Evolutionary conservation across 2,329 filamentous ascomycete species (phyloP).

Genomic region (Plectosphaerella plurivora): DNA sequence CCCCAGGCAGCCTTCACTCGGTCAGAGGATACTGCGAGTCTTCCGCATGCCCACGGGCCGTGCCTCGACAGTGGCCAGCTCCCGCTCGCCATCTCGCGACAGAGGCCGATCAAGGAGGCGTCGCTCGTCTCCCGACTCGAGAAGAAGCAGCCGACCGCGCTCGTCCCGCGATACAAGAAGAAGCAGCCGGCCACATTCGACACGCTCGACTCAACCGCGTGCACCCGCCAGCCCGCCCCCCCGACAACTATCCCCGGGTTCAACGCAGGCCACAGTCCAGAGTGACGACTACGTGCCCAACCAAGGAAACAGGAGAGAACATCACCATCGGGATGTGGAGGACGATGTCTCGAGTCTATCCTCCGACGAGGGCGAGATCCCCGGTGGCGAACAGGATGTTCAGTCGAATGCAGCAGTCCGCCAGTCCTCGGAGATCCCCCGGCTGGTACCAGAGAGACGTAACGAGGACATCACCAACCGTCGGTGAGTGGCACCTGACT

Average conservation of each 20-base stretch:
- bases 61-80: neutral
- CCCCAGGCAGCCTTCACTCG: neutral
- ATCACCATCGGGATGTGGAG: neutral
- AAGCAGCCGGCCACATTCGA: neutral
- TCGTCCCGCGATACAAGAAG: neutral
- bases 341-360: neutral
- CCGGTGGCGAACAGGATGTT: neutral
- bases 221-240: neutral
- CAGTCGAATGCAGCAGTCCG: neutral
- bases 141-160: neutral
- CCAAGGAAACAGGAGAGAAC: neutral
- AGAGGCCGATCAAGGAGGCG: neutral
- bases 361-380: neutral
- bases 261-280: neutral
- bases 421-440: neutral
- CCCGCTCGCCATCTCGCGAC: neutral
- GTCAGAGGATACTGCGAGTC: neutral
- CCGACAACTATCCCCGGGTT: neutral
- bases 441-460: neutral
- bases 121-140: neutral
- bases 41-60: neutral
- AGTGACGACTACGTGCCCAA: neutral
- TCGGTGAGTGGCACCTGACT: too few species aligned
- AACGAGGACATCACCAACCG: neutral
- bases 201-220: neutral